These are phyloP conservation scores for Vinca minor DNA, from an alignment of 257 asterid species.

Conservation along the genomic window DNA sequence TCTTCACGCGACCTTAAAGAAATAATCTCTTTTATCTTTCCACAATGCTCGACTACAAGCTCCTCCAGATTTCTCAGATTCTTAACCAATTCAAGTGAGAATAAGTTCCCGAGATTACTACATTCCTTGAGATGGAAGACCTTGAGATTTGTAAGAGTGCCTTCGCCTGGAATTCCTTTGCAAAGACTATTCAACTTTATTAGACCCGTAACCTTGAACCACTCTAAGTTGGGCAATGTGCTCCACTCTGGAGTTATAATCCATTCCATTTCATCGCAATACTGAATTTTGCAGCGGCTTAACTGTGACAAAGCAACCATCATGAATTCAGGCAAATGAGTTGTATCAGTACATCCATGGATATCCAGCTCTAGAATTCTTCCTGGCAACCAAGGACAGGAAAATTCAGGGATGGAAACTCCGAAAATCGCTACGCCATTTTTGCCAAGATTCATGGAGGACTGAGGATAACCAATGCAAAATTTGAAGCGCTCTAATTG, in stretches of 20 bases:
- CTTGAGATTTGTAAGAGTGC: constrained; percentile 16
- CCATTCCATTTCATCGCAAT: constrained; percentile 21
- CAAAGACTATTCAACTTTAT: constrained; percentile 10
- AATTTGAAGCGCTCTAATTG: constrained; percentile 23
- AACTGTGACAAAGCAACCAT: no score
- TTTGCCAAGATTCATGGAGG: constrained; percentile 10
- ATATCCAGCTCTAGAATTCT: constrained; percentile 15
- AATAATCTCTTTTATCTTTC: not conserved
- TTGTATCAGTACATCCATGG: no score
- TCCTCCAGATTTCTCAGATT: constrained; percentile 17
- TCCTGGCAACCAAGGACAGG: constrained; percentile 6
- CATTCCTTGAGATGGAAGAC: constrained; percentile 22
- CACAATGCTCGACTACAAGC: constrained; percentile 11
- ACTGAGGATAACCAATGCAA: constrained; percentile 16
- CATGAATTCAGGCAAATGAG: no score
- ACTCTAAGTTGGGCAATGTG: constrained; percentile 21
- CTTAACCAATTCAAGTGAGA: constrained; percentile 20
- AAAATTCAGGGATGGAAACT: not conserved
- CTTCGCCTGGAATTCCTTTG: constrained; percentile 9
- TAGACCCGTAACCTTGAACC: constrained; percentile 20
- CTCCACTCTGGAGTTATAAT: constrained; percentile 8
- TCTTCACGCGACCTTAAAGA: not conserved
- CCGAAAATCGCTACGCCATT: constrained; percentile 19
- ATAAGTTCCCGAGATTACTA: constrained; percentile 10
- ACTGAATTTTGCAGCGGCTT: not conserved